Conservation (phyloP, 2,329 filamentous ascomycete species). For the Aulographum hederae region DNA sequence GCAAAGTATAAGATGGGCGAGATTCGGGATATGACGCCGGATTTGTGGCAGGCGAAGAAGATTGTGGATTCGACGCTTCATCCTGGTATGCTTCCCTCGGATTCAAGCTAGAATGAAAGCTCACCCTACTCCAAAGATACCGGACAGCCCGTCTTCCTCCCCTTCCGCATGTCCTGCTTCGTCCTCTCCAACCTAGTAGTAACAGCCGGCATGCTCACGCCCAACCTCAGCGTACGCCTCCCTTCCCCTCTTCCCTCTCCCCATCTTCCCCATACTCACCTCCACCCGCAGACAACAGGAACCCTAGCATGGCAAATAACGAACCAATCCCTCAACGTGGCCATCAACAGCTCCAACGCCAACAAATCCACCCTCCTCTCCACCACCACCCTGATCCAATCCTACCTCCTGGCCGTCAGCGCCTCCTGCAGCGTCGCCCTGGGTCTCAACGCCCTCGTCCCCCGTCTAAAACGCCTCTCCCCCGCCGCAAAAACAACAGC, state of each 20-base stretch:
- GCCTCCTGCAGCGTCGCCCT: slow-evolving; percentile 89
- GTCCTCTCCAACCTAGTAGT: slow-evolving; percentile 87
- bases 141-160: slow-evolving; percentile 76
- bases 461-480: slow-evolving; percentile 58
- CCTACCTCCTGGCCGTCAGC: slow-evolving; percentile 78
- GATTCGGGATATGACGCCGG: slow-evolving; percentile 63
- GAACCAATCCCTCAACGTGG: slow-evolving; percentile 96
- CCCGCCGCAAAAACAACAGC: slow-evolving; percentile 62
- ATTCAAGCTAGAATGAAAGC: not conserved
- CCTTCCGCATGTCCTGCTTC: slow-evolving; percentile 95
- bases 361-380: slow-evolving; percentile 92
- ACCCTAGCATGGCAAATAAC: slow-evolving; percentile 88
- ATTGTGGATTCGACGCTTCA: slow-evolving; percentile 92
- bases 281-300: slow-evolving; percentile 46
- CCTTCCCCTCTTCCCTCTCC: no score
- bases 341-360: slow-evolving; percentile 92
- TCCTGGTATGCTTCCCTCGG: slow-evolving; percentile 45
- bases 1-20: slow-evolving; percentile 75
- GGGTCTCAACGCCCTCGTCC: slow-evolving; percentile 78
- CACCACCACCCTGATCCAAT: slow-evolving; percentile 63
- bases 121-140: slow-evolving; percentile 44
- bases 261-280: not conserved
- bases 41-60: slow-evolving; percentile 93
- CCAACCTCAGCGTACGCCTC: slow-evolving; percentile 49
- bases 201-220: slow-evolving; percentile 92